Conservation (phyloP, 2,329 filamentous ascomycete species). For the Colletotrichum camelliae region DNA sequence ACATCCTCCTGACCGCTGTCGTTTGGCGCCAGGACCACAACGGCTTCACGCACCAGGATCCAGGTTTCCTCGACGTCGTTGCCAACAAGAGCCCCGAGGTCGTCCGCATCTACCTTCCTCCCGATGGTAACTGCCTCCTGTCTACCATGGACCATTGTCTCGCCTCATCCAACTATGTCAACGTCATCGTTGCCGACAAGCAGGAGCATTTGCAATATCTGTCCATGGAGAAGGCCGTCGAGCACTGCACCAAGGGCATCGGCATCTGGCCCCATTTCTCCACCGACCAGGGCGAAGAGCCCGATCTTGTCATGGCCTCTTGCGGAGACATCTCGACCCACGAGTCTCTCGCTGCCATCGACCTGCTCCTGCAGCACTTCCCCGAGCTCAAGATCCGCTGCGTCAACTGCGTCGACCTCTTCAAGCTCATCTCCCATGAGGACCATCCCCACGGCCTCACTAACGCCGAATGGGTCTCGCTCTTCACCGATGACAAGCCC, state of each 20-base stretch:
- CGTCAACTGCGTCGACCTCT: conserved; percentile 81
- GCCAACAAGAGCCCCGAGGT: conserved; percentile 82
- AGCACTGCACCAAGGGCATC: conserved; percentile 79
- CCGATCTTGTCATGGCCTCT: conserved; percentile 77
- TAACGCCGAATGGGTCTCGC: conserved; percentile 67
- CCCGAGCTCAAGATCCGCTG: conserved; percentile 78
- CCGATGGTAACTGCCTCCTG: conserved; percentile 79
- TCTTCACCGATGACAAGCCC: conserved; percentile 76
- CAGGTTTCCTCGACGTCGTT: conserved; percentile 80
- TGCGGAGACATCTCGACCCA: conserved; percentile 78
- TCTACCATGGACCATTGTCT: conserved; percentile 80
- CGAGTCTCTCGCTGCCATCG: conserved; percentile 76
- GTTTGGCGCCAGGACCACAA: conserved; percentile 87
- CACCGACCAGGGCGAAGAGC: conserved; percentile 71
- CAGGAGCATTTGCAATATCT: conserved; percentile 80
- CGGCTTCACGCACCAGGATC: conserved; percentile 83
- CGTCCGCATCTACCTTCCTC: conserved; percentile 81
- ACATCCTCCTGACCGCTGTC: conserved; percentile 79
- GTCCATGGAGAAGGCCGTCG: conserved; percentile 73
- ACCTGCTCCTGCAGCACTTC: conserved; percentile 73
- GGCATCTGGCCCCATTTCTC: conserved; percentile 81
- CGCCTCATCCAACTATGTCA: conserved; percentile 77
- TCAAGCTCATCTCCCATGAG: conserved; percentile 74
- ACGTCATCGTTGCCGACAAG: conserved; percentile 81
- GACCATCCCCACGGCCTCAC: conserved; percentile 78